phyloP scores from a whole-genome alignment of 2,329 filamentous ascomycete genomes.

The Penicillium sp. region DNA sequence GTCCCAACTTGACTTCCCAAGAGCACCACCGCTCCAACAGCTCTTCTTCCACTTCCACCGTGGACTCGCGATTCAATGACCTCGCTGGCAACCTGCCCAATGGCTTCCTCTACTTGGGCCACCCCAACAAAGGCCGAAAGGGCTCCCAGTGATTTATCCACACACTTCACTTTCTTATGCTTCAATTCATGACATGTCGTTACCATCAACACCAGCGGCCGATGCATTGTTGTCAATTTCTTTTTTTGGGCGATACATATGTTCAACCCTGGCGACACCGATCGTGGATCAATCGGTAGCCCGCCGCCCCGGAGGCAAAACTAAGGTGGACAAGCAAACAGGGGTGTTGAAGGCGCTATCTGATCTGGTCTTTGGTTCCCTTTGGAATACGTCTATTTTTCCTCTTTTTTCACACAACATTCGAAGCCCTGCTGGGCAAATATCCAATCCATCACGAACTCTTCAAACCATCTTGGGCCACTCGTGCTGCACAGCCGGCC shows the following conservation, averaged over 20 bases:
- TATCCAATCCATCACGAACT: slow-evolving; percentile 7
- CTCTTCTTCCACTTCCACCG: slow-evolving; percentile 25
- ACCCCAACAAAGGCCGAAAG: slow-evolving; percentile 18
- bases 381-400: slow-evolving; percentile 3
- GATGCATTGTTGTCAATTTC: slow-evolving; percentile 11
- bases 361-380: slow-evolving; percentile 5
- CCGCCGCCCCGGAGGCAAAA: background rate
- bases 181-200: slow-evolving; percentile 6
- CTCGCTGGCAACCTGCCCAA: slow-evolving; percentile 15
- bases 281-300: background rate
- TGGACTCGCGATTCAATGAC: slow-evolving; percentile 13
- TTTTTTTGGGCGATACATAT: slow-evolving; percentile 6
- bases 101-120: slow-evolving; percentile 31
- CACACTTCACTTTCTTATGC: background rate
- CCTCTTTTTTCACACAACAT: slow-evolving; percentile 6
- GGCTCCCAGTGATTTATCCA: slow-evolving; percentile 7
- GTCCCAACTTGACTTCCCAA: background rate
- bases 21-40: slow-evolving; percentile 28
- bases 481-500: background rate
- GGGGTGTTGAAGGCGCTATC: slow-evolving; percentile 19
- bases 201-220: slow-evolving; percentile 15
- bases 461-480: background rate
- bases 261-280: slow-evolving; percentile 4
- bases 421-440: slow-evolving; percentile 4
- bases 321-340: slow-evolving; percentile 10